Percentiles rank a stretch among this genome's conserved stretches.
These are phyloP conservation scores for Rhododendron mucronatum DNA, from an alignment of 148 eudicot genomes.

Conservation along the genomic window DNA sequence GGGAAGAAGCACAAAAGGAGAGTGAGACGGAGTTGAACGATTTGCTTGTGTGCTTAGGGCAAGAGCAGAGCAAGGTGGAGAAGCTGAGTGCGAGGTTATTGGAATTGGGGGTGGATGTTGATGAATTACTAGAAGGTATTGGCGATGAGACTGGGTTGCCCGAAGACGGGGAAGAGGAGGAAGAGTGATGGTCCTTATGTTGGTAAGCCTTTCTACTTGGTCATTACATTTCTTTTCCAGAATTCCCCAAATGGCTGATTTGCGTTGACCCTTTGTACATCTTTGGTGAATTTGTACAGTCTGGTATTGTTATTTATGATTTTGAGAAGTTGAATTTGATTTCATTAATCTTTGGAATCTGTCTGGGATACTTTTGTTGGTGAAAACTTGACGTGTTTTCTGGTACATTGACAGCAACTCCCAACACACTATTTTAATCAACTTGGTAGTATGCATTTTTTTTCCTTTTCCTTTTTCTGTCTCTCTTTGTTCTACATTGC, in stretches of 20 bases:
- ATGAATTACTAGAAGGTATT: conserved; percentile 74
- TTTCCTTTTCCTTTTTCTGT: background rate
- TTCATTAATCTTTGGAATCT: background rate
- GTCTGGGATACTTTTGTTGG: background rate
- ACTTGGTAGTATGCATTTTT: background rate
- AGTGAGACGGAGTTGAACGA: conserved; percentile 84
- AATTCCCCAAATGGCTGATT: background rate
- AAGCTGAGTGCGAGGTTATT: conserved; percentile 54
- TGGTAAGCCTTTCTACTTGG: background rate
- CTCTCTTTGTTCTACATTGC: background rate
- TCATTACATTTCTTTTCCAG: background rate
- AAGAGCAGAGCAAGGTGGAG: conserved; percentile 96
- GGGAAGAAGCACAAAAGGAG: conserved; percentile 86
- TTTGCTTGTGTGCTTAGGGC: conserved; percentile 88
- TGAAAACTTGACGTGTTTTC: background rate
- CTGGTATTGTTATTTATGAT: conserved; percentile 5
- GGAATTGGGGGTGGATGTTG: conserved; percentile 87
- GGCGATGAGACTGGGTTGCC: conserved; percentile 72
- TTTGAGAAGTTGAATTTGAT: background rate
- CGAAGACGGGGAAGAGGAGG: conserved; percentile 49
- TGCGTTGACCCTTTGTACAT: background rate
- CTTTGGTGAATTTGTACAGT: conserved; percentile 5
- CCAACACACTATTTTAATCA: background rate
- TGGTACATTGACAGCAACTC: background rate
- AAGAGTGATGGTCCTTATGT: conserved; percentile 17